Evolutionary conservation across 192 early-diverging fungal species (phyloP), one percentile per base, ranked within the genome.

Genomic region (Linderina pennispora): DNA sequence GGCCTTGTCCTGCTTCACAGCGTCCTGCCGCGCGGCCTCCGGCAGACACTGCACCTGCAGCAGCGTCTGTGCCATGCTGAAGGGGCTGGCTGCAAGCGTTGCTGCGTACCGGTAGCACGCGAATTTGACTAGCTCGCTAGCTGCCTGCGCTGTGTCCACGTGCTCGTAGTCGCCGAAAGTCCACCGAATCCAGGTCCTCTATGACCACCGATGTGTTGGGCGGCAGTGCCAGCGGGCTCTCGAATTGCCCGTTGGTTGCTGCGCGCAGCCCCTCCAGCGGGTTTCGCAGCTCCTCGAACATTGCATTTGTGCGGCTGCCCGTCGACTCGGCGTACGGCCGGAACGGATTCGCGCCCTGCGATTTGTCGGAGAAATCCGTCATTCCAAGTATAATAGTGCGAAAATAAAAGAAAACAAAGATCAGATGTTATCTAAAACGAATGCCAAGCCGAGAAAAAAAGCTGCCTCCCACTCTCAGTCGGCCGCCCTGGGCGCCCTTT

Each of bases 21-120:
- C 51, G 13, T 14, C 24, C 17, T 24, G 31, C 16, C 26, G 42
- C 9, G 45, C 63, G 1, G 62, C 61, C 16, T 14, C 61, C 16
- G 87, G 87, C 18, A 80, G 35, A 48, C 84, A 82, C 62, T 87
- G 85, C 18, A 87, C 82, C 61, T 90, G 85, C 28, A 86, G 47
- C n/a, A 90, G 50, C 16, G 84, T 87, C 43, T 82, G 81, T 14
- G 74, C 69, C 2, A 77, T 69, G 35, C 78, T 80, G 47, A 87
- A 85, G 0, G 87, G 87, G 9, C 72, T 70, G 4, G 77, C 65
- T 3, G 80, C 41, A 21, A 81, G 73, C 0, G 80, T 62, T 9
- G 77, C 74, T n/a, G 85, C 36, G 37, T 73, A 83, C 52, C 84
- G 81, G 23, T 80, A 40, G 7, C 81, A 64, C 1, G 81, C 77